A percentile compares a stretch with the other conserved stretches of the same genome.
These are phyloP conservation scores for Cladosporium sp. DNA, from an alignment of 2,329 filamentous ascomycete species.

Conservation along the genomic window DNA sequence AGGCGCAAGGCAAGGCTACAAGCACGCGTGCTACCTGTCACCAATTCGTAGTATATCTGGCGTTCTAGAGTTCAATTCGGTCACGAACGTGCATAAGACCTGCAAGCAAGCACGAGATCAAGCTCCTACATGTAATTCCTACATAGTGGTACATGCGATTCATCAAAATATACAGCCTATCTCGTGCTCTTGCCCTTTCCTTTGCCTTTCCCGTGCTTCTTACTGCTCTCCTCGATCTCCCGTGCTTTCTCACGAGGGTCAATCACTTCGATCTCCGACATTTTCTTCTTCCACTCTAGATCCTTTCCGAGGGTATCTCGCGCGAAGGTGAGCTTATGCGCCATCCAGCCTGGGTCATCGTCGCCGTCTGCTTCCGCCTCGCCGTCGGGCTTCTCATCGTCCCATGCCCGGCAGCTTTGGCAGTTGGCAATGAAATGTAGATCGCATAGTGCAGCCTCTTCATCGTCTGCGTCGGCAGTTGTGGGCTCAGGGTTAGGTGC, in stretches of 20 bases:
- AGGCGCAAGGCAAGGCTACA: no score
- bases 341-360: conserved; percentile 73
- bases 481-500: conserved; percentile 6
- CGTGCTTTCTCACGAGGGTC: conserved; percentile 54
- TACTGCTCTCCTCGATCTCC: conserved; percentile 29
- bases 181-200: background rate
- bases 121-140: background rate
- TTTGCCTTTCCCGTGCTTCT: conserved; percentile 28
- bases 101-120: no score
- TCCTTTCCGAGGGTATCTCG: conserved; percentile 91
- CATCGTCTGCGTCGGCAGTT: conserved; percentile 54
- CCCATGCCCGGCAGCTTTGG: conserved; percentile 86
- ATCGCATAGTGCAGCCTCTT: conserved; percentile 77
- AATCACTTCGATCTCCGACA: conserved; percentile 85
- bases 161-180: background rate
- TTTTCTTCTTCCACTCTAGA: conserved; percentile 83
- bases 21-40: no score
- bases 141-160: background rate
- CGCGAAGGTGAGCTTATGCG: conserved; percentile 78
- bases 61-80: no score
- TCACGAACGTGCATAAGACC: no score
- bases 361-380: conserved; percentile 59
- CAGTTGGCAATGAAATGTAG: conserved; percentile 95
- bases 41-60: no score
- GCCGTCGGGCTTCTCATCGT: conserved; percentile 61